Percentiles rank a stretch among this genome's conserved stretches.
Evolutionary conservation across 73 alveolate genomes (phyloP).

Genomic region (Paraurostyla sp.): DNA sequence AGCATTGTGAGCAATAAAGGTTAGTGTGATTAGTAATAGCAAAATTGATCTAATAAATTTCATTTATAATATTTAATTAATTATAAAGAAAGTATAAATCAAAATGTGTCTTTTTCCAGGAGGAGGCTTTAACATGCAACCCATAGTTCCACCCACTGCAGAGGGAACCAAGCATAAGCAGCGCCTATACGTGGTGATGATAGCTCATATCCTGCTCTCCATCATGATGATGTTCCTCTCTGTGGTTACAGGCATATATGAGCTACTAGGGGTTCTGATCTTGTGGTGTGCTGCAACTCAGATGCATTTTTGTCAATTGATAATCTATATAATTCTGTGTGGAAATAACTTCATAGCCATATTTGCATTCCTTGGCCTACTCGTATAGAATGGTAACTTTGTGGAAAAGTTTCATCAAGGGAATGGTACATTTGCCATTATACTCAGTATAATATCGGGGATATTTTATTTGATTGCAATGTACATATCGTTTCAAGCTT

Average conservation of each 20-base stretch:
- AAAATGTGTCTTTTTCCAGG: conserved; percentile 58
- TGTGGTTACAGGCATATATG: background rate
- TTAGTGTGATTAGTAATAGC: too few species aligned
- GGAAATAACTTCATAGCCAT: background rate
- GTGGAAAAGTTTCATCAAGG: background rate
- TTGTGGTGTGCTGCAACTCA: conserved; percentile 37
- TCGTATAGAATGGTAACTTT: background rate
- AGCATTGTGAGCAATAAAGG: too few species aligned
- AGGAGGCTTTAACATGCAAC: conserved; percentile 52
- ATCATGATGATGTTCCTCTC: conserved; percentile 1
- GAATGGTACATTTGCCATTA: background rate
- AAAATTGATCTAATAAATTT: background rate
- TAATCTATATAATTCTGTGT: conserved; percentile 4
- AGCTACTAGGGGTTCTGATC: background rate
- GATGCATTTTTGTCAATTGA: conserved; percentile 41
- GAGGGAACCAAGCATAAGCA: background rate
- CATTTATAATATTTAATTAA: background rate
- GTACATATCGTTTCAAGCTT: conserved; percentile 15
- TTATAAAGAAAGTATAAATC: background rate
- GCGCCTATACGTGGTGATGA: background rate
- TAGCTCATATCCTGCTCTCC: conserved; percentile 13
- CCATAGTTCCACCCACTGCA: conserved; percentile 33
- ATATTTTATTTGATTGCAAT: conserved; percentile 25
- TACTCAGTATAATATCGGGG: background rate
- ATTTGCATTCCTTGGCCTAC: background rate